These are phyloP conservation scores for Hymenoscyphus occultus DNA, from an alignment of 2,329 filamentous ascomycete genomes.

Conservation along the genomic window DNA sequence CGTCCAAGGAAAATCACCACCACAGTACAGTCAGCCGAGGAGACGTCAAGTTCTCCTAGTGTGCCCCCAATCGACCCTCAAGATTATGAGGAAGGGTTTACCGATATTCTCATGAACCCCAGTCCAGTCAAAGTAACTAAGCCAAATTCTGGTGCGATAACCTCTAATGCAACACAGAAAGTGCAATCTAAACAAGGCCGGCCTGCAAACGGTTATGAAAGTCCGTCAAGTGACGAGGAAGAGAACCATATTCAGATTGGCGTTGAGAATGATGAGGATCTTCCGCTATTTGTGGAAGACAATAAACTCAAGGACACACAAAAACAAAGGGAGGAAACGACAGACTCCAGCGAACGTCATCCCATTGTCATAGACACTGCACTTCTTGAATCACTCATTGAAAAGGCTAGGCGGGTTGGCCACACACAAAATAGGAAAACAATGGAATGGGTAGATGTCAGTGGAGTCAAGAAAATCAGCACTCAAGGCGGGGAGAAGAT, in stretches of 20 bases:
- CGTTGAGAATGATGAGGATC: background rate
- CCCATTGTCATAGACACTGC: background rate
- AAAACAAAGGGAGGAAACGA: background rate
- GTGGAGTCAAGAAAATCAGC: too few relatives aligned
- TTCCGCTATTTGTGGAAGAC: background rate
- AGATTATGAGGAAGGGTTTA: slow-evolving; percentile 1
- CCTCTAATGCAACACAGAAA: background rate
- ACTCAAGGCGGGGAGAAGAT: background rate
- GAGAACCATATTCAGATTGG: background rate
- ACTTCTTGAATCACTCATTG: background rate
- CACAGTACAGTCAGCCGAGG: too few relatives aligned
- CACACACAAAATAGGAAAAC: background rate
- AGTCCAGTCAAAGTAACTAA: slow-evolving; percentile 16
- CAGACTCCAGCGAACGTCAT: background rate
- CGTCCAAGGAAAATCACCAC: background rate
- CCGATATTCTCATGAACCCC: slow-evolving; percentile 15
- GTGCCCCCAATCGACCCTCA: background rate
- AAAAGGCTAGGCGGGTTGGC: background rate
- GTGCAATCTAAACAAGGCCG: background rate
- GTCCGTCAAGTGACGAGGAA: background rate
- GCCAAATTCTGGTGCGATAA: background rate
- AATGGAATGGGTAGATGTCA: background rate
- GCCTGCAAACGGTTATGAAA: too few relatives aligned
- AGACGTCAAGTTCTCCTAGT: background rate
- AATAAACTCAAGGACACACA: background rate